phyloP scores from a whole-genome alignment of 1,284 basidiomycete genomes.

The Microbotryomycetes sp. region DNA sequence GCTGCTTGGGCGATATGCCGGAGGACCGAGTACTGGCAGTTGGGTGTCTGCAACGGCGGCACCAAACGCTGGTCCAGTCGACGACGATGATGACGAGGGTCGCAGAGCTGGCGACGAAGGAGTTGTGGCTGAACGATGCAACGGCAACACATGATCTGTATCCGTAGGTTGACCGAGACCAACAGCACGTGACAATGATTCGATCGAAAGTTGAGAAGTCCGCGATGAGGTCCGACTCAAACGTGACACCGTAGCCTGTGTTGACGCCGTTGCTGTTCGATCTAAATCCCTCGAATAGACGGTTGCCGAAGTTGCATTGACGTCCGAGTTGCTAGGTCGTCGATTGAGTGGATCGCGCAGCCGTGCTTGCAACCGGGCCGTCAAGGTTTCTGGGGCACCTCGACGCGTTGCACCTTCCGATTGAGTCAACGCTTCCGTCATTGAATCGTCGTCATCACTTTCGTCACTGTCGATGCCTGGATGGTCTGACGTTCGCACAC shows the following conservation, averaged over 20 bases:
- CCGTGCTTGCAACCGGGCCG: not conserved
- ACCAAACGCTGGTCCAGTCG: conserved; percentile 3
- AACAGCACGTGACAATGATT: not conserved
- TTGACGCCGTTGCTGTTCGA: not conserved
- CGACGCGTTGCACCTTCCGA: not conserved
- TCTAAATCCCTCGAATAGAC: not conserved
- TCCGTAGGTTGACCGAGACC: conserved; percentile 13
- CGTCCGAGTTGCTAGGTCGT: not conserved
- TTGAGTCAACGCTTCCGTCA: not conserved
- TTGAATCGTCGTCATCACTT: not conserved
- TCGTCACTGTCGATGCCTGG: not conserved
- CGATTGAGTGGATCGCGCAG: not conserved
- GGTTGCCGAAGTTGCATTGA: not conserved
- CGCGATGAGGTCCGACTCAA: not conserved
- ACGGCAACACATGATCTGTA: conserved; percentile 7
- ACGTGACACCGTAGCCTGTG: not conserved
- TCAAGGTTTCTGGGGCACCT: not conserved
- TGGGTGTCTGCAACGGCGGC: conserved; percentile 1
- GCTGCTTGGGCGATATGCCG: conserved; percentile 23
- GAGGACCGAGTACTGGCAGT: conserved; percentile 25
- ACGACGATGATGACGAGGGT: not conserved
- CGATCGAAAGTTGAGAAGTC: not conserved
- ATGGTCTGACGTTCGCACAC: not conserved
- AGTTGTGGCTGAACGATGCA: conserved; percentile 2
- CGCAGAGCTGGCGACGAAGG: conserved; percentile 12